Evolutionary conservation across 2,329 filamentous ascomycete species (phyloP), one percentile per base, ranked within the genome.

Genomic region (Beauveria pseudobassiana): DNA sequence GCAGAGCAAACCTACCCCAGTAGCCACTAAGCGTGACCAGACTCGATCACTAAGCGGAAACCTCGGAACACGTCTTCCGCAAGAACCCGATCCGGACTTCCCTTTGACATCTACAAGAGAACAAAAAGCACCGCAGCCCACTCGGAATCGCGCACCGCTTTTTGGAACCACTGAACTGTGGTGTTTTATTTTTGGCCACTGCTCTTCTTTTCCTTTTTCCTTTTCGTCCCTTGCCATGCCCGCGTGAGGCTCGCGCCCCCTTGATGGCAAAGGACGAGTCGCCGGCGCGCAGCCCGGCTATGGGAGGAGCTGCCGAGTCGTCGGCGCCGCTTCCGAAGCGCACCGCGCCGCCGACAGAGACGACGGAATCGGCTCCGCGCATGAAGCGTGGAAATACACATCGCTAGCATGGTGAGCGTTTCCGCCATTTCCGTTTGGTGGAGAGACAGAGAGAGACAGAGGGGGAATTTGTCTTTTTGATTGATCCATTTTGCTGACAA

Each of bases 371-470:
- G 16, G 38, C 48, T n/a, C 63, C 58, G 18, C 63, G 64, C 1
- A 64, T 40, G 56, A 75, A 75, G 66, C 67, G 73, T 42, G 72
- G 1, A 76, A 74, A 61, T 76, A 76, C 61, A 75, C 74, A 0
- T 66, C 74, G 8, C 69, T 74, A 3, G 74, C 74, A 16, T 76
- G 73, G 74, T 76, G 64, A 55, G 70, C 63, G 30, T 40, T 53
- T 53, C 50, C 24, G 40, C 24, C 38, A 45, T 30, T 28, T 38
- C 50, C 28, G 30, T 38, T 5, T 14, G 42, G 42, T 43, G 42
- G 42, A 43, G 42, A 20, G 42, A 20, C 16, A 43, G n/a, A 20
- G n/a, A 43, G 42, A 20, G 42, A n/a, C 16, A 20, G 18, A 43
- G 16, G 40, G 26, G 14, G 2, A 4, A 30, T 34, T 12, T 16